A percentile compares a stretch with the other conserved stretches of the same genome.
Conservation (phyloP, 306 rosid genomes). For the Alnus rubra region DNA sequence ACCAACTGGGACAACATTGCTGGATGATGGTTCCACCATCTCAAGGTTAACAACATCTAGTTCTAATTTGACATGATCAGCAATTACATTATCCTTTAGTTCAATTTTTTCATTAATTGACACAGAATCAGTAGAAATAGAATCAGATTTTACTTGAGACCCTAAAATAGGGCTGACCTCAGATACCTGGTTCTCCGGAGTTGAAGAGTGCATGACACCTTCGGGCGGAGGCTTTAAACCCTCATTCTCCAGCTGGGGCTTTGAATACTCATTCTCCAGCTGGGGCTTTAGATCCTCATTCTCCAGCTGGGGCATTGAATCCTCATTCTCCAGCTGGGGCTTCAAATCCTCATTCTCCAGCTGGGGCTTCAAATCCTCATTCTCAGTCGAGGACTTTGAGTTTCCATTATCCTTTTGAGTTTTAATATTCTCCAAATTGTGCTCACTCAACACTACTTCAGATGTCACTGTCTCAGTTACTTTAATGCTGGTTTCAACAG, state of each 20-base stretch:
- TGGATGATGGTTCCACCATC: conserved; percentile 98
- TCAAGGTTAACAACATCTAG: conserved; percentile 85
- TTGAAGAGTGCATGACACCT: conserved; percentile 57
- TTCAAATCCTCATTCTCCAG: conserved; percentile 19
- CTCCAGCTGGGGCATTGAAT: conserved; percentile 23
- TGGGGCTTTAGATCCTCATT: conserved; percentile 38
- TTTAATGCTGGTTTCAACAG: conserved; percentile 37
- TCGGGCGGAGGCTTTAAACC: conserved; percentile 47
- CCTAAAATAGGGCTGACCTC: conserved; percentile 98
- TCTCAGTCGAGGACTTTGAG: not conserved
- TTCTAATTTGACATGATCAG: conserved; percentile 99
- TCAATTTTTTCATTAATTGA: conserved; percentile 98
- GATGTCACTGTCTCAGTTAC: conserved; percentile 45
- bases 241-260: conserved; percentile 48
- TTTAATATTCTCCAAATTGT: conserved; percentile 38
- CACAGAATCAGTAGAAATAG: conserved; percentile 98
- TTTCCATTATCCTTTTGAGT: conserved; percentile 26
- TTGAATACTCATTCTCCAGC: conserved; percentile 46
- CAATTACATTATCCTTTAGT: conserved; percentile 98
- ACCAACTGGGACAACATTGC: conserved; percentile 66
- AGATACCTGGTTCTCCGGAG: conserved; percentile 89
- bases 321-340: conserved; percentile 16
- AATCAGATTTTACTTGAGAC: conserved; percentile 96
- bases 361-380: conserved; percentile 9
- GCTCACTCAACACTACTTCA: conserved; percentile 38